Evolutionary conservation across 2,329 filamentous ascomycete species (phyloP), one percentile per base, ranked within the genome.

Genomic region (Cladorrhinum sp.): DNA sequence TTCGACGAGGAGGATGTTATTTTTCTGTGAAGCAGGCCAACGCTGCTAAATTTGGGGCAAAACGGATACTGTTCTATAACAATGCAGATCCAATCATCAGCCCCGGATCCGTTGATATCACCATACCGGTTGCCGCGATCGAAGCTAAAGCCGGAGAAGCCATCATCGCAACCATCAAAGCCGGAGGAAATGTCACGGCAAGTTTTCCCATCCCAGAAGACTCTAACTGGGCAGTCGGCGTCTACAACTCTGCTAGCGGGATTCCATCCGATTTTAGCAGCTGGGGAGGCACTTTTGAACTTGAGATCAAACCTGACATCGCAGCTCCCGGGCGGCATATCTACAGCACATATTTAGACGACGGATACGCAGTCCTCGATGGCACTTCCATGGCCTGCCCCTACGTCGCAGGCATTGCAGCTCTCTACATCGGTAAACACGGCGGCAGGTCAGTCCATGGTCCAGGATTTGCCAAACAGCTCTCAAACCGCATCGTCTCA

Each of bases 361-460:
- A 73, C 23, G 65, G 61, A 9, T 85, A 82, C 63, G 75, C 75
- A 14, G 72, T 79, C 6, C 72, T 80, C 58, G 79, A 76, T 50
- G 83, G 83, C 50, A 85, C 83, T 0, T 84, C 80, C 0, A 85
- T 86, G 82, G 78, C 82, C 0, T 78, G 78, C 4, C 82, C 82
- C 0, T 82, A 82, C 60, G 73, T 82, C 23, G 80, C 82, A 39
- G 82, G 80, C 14, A 72, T 81, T n/a, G 78, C 77, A 2, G 79
- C 78, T 6, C 68, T 82, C 24, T 80, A 77, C 62, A 73, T 80
- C 49, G 72, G 75, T 7, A 67, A 75, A 23, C 69, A 76, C 57
- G 78, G 78, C 1, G 77, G 78, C 1, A 74, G 77, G 16, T 68
- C 70, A 57, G 61, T 70, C 0, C 71, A 79, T 58, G 78, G 78